Evolutionary conservation across 108 stramenopile genomes (phyloP), one percentile per base, ranked within the genome.

Genomic region (Bacterosira constricta): DNA sequence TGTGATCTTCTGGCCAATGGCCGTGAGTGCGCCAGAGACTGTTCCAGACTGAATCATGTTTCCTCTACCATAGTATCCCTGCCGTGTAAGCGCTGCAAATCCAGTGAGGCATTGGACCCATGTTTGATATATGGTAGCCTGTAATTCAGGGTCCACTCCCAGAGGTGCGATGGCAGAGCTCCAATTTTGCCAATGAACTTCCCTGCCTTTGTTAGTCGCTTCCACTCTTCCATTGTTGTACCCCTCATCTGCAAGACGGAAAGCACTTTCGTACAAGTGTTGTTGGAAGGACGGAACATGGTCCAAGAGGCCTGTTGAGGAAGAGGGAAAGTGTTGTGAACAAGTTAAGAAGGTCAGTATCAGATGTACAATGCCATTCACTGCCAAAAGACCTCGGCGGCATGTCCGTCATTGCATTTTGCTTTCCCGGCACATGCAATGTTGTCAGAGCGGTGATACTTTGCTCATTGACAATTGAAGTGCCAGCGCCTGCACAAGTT

Each of bases 191-290:
- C 59, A 60, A 25, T 60, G 20, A 13, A 15, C 26, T 1, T 38
- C 37, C 59, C 59, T 21, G 32, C 21, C 11, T 11, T 30, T 41
- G 30, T 37, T 41, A 60, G 59, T 39, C 39, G 59, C 37, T 25
- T 15, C 59, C 59, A 60, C 59, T 39, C 39, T 37, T 41, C 59
- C 59, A 60, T n/a, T 21, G 12, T 25, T 10, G 25, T 34, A 41
- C 7, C 59, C 59, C 25, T 21, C 21, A 25, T 60, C 39, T 60
- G 59, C 59, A 60, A 60, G 15, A 34, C 37, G 3, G 39, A 60
- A 41, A 23, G 31, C 27, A 56, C 32, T 31, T 26, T 34, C 32
- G 55, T 31, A 56, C 29, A 34, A 12, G 26, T 10, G 1, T 30
- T 18, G 32, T 11, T 12, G 26, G 32, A 34, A 12, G 34, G 31